These are phyloP conservation scores for Pseudonectria foliicola DNA, from an alignment of 2,329 filamentous ascomycete genomes.

Conservation along the genomic window DNA sequence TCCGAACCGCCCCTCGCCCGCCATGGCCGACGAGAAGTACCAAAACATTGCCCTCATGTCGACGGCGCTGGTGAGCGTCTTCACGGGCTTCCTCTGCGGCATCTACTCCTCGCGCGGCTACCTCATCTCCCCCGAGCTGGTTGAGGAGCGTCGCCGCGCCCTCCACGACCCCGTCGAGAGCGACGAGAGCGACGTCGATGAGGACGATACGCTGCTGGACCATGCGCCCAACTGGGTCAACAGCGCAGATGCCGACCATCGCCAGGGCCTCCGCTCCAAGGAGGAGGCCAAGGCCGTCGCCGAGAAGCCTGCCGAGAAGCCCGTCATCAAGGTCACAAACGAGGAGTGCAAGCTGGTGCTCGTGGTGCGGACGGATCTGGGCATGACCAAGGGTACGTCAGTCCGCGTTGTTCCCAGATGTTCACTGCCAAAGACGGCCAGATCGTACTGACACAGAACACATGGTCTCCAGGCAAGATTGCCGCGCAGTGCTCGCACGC, in stretches of 20 bases:
- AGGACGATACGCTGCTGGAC: conserved; percentile 51
- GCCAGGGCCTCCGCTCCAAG: conserved; percentile 43
- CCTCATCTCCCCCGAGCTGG: conserved; percentile 49
- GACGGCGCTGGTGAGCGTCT: conserved; percentile 65
- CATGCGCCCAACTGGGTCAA: conserved; percentile 64
- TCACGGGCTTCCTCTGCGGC: conserved; percentile 76
- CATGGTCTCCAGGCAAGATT: conserved; percentile 69
- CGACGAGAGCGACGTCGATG: conserved; percentile 61
- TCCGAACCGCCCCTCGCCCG: not conserved
- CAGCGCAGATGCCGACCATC: conserved; percentile 49
- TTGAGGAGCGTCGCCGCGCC: conserved; percentile 49
- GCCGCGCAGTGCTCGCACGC: conserved; percentile 92
- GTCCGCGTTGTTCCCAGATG: too few species aligned
- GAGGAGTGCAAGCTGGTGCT: conserved; percentile 95
- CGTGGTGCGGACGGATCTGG: conserved; percentile 86
- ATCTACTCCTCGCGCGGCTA: conserved; percentile 61
- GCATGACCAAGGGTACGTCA: conserved; percentile 86
- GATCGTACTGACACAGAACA: conserved; percentile 1
- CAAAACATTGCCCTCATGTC: conserved; percentile 58
- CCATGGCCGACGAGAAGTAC: conserved; percentile 32
- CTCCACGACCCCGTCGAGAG: conserved; percentile 57
- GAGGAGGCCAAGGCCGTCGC: conserved; percentile 21
- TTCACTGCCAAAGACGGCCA: too few species aligned
- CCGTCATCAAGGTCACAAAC: conserved; percentile 25
- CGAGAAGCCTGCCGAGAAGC: conserved; percentile 40